Percentiles rank a stretch among this genome's conserved stretches.
These are phyloP conservation scores for Aspergillus affinis DNA, from an alignment of 495 filamentous ascomycete species.

Conservation along the genomic window DNA sequence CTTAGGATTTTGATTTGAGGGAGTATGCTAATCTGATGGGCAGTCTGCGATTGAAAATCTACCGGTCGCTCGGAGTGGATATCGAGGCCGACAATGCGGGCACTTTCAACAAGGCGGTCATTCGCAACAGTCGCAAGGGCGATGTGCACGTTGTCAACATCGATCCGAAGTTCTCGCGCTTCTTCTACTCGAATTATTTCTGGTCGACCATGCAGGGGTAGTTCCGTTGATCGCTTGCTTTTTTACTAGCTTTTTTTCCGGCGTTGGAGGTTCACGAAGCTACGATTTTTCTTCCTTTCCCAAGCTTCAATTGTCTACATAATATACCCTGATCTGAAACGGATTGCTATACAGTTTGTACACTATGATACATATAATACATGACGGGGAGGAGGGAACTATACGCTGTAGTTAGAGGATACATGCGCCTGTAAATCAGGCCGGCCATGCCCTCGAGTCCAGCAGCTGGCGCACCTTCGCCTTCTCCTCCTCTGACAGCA, in stretches of 20 bases:
- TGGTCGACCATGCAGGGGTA: slow-evolving; percentile 77
- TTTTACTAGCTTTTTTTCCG: slow-evolving; percentile 3
- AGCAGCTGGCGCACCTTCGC: slow-evolving; percentile 23
- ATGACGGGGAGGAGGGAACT: not conserved
- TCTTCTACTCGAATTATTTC: slow-evolving; percentile 95
- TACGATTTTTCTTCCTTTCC: slow-evolving; percentile 2
- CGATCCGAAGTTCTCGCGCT: slow-evolving; percentile 84
- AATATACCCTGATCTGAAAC: slow-evolving; percentile 1
- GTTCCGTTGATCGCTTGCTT: slow-evolving; percentile 2
- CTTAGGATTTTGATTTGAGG: not conserved
- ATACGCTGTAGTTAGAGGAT: too few relatives aligned
- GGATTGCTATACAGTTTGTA: not conserved
- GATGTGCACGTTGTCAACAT: slow-evolving; percentile 95
- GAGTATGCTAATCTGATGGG: slow-evolving; percentile 13
- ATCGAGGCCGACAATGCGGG: slow-evolving; percentile 78
- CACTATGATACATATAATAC: slow-evolving; percentile 2
- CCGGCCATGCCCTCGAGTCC: not conserved
- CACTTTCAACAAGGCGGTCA: slow-evolving; percentile 80
- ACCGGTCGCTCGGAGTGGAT: slow-evolving; percentile 86
- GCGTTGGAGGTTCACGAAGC: slow-evolving; percentile 6
- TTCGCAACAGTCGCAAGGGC: slow-evolving; percentile 81
- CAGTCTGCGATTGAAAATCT: slow-evolving; percentile 84
- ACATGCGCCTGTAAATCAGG: too few relatives aligned
- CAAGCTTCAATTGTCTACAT: not conserved
- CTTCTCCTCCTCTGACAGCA: slow-evolving; percentile 28